A percentile compares a stretch with the other conserved stretches of the same genome.
Conservation (phyloP, 495 filamentous ascomycete species). For the Xanthoparmelia taractica region DNA sequence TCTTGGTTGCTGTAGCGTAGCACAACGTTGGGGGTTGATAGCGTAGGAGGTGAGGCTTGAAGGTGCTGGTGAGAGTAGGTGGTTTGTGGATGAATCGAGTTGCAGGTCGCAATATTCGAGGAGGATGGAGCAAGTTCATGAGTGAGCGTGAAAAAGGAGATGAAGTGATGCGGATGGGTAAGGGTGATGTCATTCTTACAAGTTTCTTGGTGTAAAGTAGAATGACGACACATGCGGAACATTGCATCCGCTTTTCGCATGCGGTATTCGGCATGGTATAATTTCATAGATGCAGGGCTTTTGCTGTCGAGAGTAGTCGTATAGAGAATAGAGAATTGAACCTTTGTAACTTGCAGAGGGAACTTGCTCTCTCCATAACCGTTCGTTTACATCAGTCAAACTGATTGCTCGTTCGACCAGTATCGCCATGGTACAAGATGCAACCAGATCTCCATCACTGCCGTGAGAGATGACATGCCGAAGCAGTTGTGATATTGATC, state of each 20-base stretch:
- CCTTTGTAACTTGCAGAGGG: neutral
- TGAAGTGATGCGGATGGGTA: neutral
- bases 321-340: no score
- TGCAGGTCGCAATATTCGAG: neutral
- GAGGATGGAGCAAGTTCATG: neutral
- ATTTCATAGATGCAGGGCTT: no score
- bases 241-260: neutral
- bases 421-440: neutral
- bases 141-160: neutral
- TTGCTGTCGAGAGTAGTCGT: no score
- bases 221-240: conserved; percentile 14
- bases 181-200: conserved; percentile 4
- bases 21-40: neutral
- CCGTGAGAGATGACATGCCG: neutral
- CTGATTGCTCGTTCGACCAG: neutral
- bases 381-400: neutral
- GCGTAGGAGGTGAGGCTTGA: neutral
- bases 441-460: neutral
- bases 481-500: neutral
- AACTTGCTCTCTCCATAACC: neutral
- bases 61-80: neutral
- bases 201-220: neutral
- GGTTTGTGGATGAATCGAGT: neutral
- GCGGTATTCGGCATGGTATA: no score
- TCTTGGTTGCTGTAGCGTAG: conserved; percentile 12